Conservation (phyloP, 2,329 filamentous ascomycete species). For the Diaporthe humulicola region DNA sequence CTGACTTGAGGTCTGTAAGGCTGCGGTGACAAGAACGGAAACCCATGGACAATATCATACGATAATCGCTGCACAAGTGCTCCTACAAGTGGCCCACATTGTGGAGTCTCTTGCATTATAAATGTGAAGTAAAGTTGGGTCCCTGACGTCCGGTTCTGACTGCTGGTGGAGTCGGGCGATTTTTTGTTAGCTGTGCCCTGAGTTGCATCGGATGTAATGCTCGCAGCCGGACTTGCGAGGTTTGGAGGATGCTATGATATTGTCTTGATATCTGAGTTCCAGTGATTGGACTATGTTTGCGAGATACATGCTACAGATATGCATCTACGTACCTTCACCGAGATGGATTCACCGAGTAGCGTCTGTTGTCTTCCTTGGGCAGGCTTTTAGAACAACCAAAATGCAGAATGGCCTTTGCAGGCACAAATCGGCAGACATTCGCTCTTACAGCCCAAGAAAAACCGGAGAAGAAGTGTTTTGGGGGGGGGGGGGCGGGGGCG, state of each 20-base stretch:
- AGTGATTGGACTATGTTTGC: neutral
- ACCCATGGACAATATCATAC: slow-evolving; percentile 7
- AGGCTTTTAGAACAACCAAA: neutral
- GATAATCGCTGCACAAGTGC: neutral
- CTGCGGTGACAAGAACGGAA: neutral
- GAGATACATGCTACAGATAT: neutral
- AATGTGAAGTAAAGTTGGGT: neutral
- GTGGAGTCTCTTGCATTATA: neutral
- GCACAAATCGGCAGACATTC: neutral
- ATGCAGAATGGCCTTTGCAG: neutral
- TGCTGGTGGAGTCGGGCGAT: neutral
- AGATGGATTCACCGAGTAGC: neutral
- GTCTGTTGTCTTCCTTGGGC: neutral
- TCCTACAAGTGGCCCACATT: neutral
- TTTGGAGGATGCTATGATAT: neutral
- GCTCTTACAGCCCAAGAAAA: neutral
- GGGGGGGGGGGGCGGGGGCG: too few species aligned
- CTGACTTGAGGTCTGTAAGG: neutral
- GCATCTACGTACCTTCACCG: too few species aligned
- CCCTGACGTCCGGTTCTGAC: neutral
- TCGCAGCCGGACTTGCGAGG: neutral
- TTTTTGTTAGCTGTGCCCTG: neutral
- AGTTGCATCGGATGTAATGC: neutral
- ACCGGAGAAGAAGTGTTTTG: too few species aligned
- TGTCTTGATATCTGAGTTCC: neutral